Evolutionary conservation across 1,139 yeast species (phyloP).

Genomic region (Kurtzmaniella natalensis): DNA sequence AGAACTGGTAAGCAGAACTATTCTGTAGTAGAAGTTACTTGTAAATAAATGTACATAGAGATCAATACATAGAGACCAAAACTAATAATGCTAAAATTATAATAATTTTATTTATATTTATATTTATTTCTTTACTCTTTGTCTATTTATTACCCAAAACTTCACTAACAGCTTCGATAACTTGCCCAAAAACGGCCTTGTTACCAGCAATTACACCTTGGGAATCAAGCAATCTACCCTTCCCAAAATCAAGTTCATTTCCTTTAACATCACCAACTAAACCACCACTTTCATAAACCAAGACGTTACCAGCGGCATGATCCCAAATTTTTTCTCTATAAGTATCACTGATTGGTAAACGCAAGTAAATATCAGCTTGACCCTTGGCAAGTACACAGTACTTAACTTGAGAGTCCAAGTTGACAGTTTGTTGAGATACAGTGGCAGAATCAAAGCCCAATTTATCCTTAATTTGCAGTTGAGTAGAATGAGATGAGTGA

Average conservation of each 20-base stretch:
- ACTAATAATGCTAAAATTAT: no score
- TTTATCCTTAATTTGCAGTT: conserved; percentile 61
- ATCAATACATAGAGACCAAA: no score
- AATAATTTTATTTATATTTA: no score
- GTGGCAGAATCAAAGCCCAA: conserved; percentile 43
- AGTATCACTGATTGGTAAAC: conserved; percentile 71
- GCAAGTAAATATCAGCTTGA: conserved; percentile 84
- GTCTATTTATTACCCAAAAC: no score
- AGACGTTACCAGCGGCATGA: conserved; percentile 92
- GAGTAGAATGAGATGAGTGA: conserved; percentile 91
- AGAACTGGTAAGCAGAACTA: conserved; percentile 74
- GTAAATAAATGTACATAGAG: background rate
- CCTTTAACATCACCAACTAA: conserved; percentile 81
- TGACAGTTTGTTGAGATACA: conserved; percentile 51
- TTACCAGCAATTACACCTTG: conserved; percentile 94
- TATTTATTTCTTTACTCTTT: no score
- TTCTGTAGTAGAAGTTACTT: conserved; percentile 44
- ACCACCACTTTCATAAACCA: conserved; percentile 90
- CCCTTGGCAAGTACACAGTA: conserved; percentile 90
- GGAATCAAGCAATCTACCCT: conserved; percentile 74
- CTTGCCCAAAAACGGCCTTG: conserved; percentile 53
- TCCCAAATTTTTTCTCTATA: conserved; percentile 98
- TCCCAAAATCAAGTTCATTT: conserved; percentile 72
- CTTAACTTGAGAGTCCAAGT: conserved; percentile 93
- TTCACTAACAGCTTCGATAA: conserved; percentile 53